Evolutionary conservation across 768 basidiomycete genomes (phyloP).

Genomic region (Naganishia friedmannii): DNA sequence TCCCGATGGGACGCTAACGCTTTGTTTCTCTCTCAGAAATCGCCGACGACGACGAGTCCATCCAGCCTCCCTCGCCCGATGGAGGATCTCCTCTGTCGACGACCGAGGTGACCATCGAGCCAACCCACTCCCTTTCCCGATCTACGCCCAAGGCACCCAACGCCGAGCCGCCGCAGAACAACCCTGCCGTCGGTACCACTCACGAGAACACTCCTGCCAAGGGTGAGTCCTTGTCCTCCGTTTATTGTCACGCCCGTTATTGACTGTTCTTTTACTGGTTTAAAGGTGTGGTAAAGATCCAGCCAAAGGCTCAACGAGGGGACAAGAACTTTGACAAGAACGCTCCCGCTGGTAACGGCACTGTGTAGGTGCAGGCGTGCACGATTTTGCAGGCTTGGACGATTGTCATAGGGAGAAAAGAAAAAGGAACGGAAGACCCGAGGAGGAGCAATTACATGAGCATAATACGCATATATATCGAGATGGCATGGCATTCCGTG

Average conservation of each 20-base stretch:
- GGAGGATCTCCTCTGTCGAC: slow-evolving; percentile 8
- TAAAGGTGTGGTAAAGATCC: slow-evolving; percentile 27
- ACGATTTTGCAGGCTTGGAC: background rate
- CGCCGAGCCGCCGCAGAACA: slow-evolving; percentile 34
- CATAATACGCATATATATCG: too few relatives aligned
- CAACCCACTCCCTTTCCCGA: slow-evolving; percentile 23
- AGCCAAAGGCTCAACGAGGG: slow-evolving; percentile 26
- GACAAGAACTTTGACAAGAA: slow-evolving; percentile 27
- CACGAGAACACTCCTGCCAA: slow-evolving; percentile 36
- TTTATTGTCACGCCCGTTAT: background rate
- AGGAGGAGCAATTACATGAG: too few relatives aligned
- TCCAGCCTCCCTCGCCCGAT: slow-evolving; percentile 20
- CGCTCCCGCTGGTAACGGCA: slow-evolving; percentile 25
- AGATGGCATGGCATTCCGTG: too few relatives aligned
- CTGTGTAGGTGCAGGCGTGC: background rate
- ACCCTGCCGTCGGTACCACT: slow-evolving; percentile 26
- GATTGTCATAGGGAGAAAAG: too few relatives aligned
- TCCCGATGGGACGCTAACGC: too few relatives aligned
- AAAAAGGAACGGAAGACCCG: too few relatives aligned
- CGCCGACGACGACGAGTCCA: slow-evolving; percentile 39
- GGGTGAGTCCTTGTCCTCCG: slow-evolving; percentile 26
- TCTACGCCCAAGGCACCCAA: slow-evolving; percentile 32
- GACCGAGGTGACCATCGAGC: background rate
- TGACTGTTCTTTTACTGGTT: background rate
- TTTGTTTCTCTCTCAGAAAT: slow-evolving; percentile 35